Evolutionary conservation across 2,329 filamentous ascomycete species (phyloP).

Genomic region (Scytalidium lignicola): DNA sequence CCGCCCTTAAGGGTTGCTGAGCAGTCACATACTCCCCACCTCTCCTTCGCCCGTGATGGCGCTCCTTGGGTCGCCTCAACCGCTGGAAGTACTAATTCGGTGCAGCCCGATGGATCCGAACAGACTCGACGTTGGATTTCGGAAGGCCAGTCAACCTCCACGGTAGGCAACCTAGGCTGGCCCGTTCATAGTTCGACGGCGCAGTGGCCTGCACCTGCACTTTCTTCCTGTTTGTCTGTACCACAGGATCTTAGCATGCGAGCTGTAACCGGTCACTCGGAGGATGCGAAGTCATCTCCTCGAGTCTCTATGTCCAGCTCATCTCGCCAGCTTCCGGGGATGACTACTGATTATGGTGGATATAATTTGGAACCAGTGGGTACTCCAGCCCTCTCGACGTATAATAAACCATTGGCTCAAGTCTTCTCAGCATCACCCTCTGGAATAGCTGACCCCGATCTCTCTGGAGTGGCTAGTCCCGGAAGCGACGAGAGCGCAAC

Average conservation of each 20-base stretch:
- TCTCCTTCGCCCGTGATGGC: constrained; percentile 22
- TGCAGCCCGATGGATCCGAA: constrained; percentile 23
- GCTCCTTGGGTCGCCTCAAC: constrained; percentile 27
- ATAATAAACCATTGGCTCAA: constrained; percentile 25
- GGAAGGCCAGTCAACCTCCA: constrained; percentile 20
- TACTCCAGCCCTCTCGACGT: constrained; percentile 26
- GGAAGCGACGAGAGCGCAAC: constrained; percentile 16
- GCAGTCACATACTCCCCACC: constrained; percentile 20
- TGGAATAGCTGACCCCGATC: constrained; percentile 13
- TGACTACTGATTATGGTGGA: constrained; percentile 18
- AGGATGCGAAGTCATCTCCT: constrained; percentile 13
- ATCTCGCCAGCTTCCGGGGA: constrained; percentile 20
- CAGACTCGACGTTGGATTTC: constrained; percentile 12
- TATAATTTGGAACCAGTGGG: constrained; percentile 29
- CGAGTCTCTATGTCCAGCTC: constrained; percentile 17
- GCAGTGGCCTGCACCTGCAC: constrained; percentile 16
- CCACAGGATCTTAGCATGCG: background rate
- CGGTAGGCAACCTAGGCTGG: constrained; percentile 21
- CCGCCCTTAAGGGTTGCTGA: constrained; percentile 25
- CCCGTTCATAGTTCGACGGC: constrained; percentile 9
- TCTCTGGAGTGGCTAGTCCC: constrained; percentile 20
- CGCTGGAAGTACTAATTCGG: constrained; percentile 26
- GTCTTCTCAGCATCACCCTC: constrained; percentile 23
- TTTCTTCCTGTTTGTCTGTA: background rate
- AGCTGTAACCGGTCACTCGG: background rate